Conservation (phyloP, 306 rosid species). For the Cucurbita moschata region DNA sequence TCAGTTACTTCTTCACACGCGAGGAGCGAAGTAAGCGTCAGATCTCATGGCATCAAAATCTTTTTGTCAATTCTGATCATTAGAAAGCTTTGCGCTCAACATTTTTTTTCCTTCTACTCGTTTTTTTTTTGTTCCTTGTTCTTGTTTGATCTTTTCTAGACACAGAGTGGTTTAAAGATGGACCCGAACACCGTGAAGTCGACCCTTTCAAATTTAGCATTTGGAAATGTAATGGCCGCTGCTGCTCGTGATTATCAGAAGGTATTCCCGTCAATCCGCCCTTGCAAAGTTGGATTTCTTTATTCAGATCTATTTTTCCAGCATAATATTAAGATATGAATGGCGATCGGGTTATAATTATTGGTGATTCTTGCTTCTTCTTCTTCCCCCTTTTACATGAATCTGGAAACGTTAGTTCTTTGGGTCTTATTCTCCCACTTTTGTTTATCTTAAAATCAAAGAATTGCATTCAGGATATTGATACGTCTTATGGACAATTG, state of each 20-base stretch:
- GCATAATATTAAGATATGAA: not conserved
- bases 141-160: not conserved
- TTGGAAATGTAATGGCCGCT: conserved; percentile 84
- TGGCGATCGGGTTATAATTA: not conserved
- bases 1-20: not conserved
- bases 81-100: not conserved
- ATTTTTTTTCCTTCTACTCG: not conserved
- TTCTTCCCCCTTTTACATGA: not conserved
- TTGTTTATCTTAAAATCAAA: not conserved
- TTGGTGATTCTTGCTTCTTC: not conserved
- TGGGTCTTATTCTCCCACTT: not conserved
- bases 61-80: not conserved
- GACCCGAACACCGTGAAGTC: conserved; percentile 79
- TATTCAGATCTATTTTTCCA: not conserved
- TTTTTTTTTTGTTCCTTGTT: not conserved
- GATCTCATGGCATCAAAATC: not conserved
- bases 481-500: not conserved
- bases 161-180: conserved; percentile 20
- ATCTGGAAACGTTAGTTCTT: not conserved
- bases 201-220: conserved; percentile 64
- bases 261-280: conserved; percentile 10
- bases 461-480: not conserved
- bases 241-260: conserved; percentile 85
- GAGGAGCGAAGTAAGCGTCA: not conserved
- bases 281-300: not conserved